Conservation (phyloP, 768 basidiomycete species). For the Russula vinacea region DNA sequence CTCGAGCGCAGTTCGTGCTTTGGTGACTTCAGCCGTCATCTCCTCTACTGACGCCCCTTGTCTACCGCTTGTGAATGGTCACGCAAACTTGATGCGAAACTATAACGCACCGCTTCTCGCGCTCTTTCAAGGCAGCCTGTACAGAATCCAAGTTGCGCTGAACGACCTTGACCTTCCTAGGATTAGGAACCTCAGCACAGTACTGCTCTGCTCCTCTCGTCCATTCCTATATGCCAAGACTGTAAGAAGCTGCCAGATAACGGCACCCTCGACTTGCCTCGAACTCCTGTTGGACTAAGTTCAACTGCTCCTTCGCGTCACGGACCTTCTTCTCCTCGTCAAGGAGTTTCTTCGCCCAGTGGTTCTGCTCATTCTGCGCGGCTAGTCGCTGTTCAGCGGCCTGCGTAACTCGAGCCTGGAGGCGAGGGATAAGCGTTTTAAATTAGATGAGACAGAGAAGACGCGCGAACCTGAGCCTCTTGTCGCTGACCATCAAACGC, state of each 20-base stretch:
- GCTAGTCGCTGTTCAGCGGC: conserved; percentile 50
- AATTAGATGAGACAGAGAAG: conserved; percentile 7
- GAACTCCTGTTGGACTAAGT: conserved; percentile 60
- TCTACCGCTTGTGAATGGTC: conserved; percentile 38
- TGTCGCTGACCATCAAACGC: conserved; percentile 48
- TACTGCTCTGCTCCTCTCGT: conserved; percentile 58
- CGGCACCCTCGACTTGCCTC: conserved; percentile 42
- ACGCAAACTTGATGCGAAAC: conserved; percentile 6
- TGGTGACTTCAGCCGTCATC: conserved; percentile 68
- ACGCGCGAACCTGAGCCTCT: conserved; percentile 46
- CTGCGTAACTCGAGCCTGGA: conserved; percentile 48
- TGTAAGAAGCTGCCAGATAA: not conserved
- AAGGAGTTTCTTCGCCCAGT: conserved; percentile 53
- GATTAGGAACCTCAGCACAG: conserved; percentile 55
- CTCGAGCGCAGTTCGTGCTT: conserved; percentile 55
- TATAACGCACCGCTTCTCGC: conserved; percentile 54
- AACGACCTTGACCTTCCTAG: conserved; percentile 55
- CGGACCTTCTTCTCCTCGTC: conserved; percentile 48
- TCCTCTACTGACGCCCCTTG: conserved; percentile 78
- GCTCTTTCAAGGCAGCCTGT: conserved; percentile 59
- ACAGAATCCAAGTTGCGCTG: conserved; percentile 61
- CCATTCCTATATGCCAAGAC: conserved; percentile 49
- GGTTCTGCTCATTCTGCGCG: conserved; percentile 47
- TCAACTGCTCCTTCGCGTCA: conserved; percentile 45
- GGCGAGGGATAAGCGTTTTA: conserved; percentile 11